phyloP scores from a whole-genome alignment of 2,329 filamentous ascomycete species.

The Ophiostoma novo-ulmi region DNA sequence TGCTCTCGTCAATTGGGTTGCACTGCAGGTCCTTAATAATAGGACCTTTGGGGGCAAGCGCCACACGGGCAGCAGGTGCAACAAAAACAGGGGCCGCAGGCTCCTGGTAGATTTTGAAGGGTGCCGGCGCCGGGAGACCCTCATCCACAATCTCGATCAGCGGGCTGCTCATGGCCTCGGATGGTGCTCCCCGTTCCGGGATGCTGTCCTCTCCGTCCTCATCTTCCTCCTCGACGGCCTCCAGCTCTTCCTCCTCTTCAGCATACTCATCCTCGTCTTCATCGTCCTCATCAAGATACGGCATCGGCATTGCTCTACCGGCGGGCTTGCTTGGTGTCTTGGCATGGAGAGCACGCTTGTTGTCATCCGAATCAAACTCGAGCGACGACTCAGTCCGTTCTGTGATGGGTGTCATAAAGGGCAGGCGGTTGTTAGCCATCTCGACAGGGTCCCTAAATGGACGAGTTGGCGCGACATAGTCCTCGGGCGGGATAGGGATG shows the following conservation, averaged over 20 bases:
- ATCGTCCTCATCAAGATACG: slow-evolving; percentile 32
- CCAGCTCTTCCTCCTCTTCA: slow-evolving; percentile 24
- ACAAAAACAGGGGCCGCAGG: slow-evolving; percentile 27
- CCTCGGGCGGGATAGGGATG: slow-evolving; percentile 75
- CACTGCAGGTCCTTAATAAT: slow-evolving; percentile 79
- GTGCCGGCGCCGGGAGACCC: slow-evolving; percentile 18
- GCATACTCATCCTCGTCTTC: slow-evolving; percentile 32
- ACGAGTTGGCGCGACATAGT: slow-evolving; percentile 72
- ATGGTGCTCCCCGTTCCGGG: background rate
- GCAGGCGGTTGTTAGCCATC: slow-evolving; percentile 81
- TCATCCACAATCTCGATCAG: slow-evolving; percentile 51
- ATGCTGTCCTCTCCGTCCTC: slow-evolving; percentile 23
- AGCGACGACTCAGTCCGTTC: slow-evolving; percentile 90
- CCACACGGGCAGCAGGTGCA: background rate
- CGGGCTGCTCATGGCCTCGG: slow-evolving; percentile 48
- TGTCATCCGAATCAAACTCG: slow-evolving; percentile 57
- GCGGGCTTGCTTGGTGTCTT: slow-evolving; percentile 71
- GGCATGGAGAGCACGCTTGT: slow-evolving; percentile 52
- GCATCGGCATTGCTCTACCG: slow-evolving; percentile 26
- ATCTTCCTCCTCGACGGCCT: slow-evolving; percentile 37
- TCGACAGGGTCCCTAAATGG: slow-evolving; percentile 76
- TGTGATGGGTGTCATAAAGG: slow-evolving; percentile 98
- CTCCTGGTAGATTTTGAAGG: slow-evolving; percentile 38
- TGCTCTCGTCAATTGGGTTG: slow-evolving; percentile 76
- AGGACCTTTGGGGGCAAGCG: slow-evolving; percentile 50